Conservation (phyloP, 1,284 basidiomycete genomes). For the Cryptococcus jaspeensis region DNA sequence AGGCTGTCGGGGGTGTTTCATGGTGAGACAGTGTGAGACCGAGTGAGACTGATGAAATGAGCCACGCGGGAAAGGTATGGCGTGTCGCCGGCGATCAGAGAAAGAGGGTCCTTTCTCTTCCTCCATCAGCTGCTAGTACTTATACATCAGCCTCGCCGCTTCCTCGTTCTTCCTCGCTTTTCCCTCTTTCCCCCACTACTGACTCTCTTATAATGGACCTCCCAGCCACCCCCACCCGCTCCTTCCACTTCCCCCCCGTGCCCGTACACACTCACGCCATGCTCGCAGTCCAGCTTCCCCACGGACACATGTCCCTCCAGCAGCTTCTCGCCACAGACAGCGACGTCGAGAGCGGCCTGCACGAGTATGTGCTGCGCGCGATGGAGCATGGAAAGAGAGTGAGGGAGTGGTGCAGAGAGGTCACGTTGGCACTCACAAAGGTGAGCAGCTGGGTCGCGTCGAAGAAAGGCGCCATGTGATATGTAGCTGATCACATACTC, state of each 20-base stretch:
- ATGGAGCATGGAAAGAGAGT: constrained; percentile 21
- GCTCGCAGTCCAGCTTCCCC: background rate
- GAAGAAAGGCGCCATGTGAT: background rate
- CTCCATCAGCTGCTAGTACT: no score
- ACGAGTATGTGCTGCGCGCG: constrained; percentile 19
- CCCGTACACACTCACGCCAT: no score
- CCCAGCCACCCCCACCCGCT: background rate
- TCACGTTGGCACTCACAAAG: constrained; percentile 4
- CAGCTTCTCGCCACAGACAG: background rate
- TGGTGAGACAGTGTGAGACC: no score
- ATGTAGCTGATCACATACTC: background rate
- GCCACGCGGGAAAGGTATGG: no score
- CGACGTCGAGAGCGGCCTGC: constrained; percentile 14
- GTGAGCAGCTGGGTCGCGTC: constrained; percentile 12
- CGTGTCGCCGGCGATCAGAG: no score
- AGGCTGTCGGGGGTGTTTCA: no score
- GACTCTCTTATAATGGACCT: no score
- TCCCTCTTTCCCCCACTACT: no score
- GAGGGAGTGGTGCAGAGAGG: constrained; percentile 25
- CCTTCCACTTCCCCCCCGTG: background rate
- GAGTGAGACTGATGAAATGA: no score
- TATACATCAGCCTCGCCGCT: no score
- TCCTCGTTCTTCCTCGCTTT: no score
- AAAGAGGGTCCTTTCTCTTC: no score
- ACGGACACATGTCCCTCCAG: background rate